These are phyloP conservation scores for Poronia punctata DNA, from an alignment of 495 filamentous ascomycete genomes.

Conservation along the genomic window DNA sequence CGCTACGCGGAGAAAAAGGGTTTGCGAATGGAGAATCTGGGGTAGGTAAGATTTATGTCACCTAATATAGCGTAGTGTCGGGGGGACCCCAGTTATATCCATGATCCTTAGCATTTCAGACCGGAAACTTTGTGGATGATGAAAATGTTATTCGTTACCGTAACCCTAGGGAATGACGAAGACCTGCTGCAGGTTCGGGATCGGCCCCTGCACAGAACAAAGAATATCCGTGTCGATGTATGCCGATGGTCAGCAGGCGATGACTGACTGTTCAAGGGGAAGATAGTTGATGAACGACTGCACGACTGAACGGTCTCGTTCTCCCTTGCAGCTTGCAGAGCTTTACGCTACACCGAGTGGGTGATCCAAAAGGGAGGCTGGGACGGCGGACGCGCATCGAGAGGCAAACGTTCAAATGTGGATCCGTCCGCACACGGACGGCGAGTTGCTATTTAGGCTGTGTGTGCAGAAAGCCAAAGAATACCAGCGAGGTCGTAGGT, in stretches of 20 bases:
- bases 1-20: constrained; percentile 5
- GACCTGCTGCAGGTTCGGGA: background rate
- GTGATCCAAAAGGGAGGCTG: constrained; percentile 1
- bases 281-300: too few relatives aligned
- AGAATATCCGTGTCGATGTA: too few relatives aligned
- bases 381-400: background rate
- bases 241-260: too few relatives aligned
- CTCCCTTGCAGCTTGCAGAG: background rate
- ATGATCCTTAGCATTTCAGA: background rate
- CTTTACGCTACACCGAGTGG: background rate
- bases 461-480: too few relatives aligned
- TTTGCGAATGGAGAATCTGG: constrained; percentile 6
- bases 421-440: constrained; percentile 10
- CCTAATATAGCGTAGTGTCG: constrained; percentile 7
- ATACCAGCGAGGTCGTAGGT: too few relatives aligned
- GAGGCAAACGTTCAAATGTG: constrained; percentile 2
- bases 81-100: constrained; percentile 1
- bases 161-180: background rate
- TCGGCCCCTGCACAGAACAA: too few relatives aligned
- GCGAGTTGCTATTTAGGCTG: constrained; percentile 25
- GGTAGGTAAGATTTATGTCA: constrained; percentile 11
- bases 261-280: too few relatives aligned
- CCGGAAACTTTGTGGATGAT: too few relatives aligned
- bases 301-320: background rate
- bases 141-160: too few relatives aligned